Evolutionary conservation across 2,329 filamentous ascomycete species (phyloP), one percentile per base, ranked within the genome.

Genomic region (Diaporthe vexans): DNA sequence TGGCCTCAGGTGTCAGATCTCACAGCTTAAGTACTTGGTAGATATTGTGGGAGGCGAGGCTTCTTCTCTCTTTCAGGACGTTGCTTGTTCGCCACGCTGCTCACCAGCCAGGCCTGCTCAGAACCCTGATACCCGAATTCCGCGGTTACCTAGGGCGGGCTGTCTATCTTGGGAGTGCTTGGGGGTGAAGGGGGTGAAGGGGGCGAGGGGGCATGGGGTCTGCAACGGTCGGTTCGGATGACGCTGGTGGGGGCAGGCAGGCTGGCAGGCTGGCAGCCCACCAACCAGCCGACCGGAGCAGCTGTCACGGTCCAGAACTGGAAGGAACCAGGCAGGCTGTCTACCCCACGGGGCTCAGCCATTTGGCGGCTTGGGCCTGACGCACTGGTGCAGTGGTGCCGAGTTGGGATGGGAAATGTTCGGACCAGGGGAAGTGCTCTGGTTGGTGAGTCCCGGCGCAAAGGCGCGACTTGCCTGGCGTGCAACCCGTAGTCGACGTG

Each of bases 401-500:
- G 46, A 43, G 57, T 2, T 43, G 29, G n/a, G 46, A 43, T 69
- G 59, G 56, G 17, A 40, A 63, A 40, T 33, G 40, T 46, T 73
- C 74, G 74, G 72, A 69, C 74, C 72, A 75, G 72, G 73, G 74
- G 74, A 75, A 73, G 58, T 37, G 24, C 19, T 52, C 29, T 75
- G 71, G 67, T 75, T 75, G 74, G 74, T 35, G 37, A 67, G 29
- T 33, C n/a, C 65, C 74, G 74, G 74, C 54, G 73, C 68, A 75
- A 74, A 75, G 74, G 74, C 72, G 54, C 48, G 61, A 67, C 46
- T 52, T 51, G 35, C 67, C 43, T 52, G 37, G 37, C n/a, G 57
- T 17, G n/a, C 43, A 33, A 33, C 29, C 10, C 13, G 37, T 13
- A 40, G 56, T 24, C 33, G n/a, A 37, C 35, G 6, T 59, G 35